Evolutionary conservation across 257 asterid species (phyloP).

Genomic region (Gentiana macrophylla): DNA sequence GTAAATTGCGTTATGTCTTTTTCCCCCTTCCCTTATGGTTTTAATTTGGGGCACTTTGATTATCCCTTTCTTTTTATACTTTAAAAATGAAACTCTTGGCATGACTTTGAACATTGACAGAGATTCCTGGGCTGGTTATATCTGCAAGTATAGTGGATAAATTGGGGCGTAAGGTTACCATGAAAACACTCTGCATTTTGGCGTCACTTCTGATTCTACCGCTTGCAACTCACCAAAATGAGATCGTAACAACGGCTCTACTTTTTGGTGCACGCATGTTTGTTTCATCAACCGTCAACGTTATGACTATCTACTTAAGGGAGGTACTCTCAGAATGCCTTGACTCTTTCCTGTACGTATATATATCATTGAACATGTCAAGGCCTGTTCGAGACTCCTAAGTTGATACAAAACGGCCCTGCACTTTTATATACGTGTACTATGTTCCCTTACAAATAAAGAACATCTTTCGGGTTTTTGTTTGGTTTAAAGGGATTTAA

Average conservation of each 20-base stretch:
- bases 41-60: no score
- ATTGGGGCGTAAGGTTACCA: slow-evolving; percentile 49
- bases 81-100: no score
- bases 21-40: neutral
- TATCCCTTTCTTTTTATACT: no score
- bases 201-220: slow-evolving; percentile 48
- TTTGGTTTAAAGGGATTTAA: neutral
- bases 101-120: slow-evolving; percentile 18
- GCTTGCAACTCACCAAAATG: slow-evolving; percentile 29
- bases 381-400: no score
- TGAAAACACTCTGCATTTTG: slow-evolving; percentile 31
- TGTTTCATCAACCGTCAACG: slow-evolving; percentile 32
- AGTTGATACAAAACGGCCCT: no score
- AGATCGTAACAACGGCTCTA: slow-evolving; percentile 25
- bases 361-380: no score
- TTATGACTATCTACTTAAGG: slow-evolving; percentile 41
- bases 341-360: no score
- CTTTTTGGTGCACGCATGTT: slow-evolving; percentile 59
- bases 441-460: no score
- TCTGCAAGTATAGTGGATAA: slow-evolving; percentile 42
- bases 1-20: slow-evolving; percentile 11
- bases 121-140: slow-evolving; percentile 42
- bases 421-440: no score
- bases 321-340: slow-evolving; percentile 35
- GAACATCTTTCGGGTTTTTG: no score